Percentiles rank a stretch among this genome's conserved stretches.
Conservation (phyloP, 75 land plant species). For the Pinus tabuliformis region DNA sequence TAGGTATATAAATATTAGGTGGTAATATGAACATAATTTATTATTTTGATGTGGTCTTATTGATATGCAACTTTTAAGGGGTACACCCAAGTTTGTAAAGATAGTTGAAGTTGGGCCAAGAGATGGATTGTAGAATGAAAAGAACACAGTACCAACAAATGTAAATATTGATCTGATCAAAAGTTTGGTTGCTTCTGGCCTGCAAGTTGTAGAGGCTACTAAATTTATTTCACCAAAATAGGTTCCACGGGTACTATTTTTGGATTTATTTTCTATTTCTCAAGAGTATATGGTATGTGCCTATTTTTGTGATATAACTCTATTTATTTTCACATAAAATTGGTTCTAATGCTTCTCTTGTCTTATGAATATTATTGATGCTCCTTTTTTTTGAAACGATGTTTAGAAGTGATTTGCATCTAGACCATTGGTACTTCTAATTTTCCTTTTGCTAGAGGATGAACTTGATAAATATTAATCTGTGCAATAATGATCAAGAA, state of each 20-base stretch:
- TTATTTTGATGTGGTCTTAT: not conserved
- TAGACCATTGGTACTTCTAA: not conserved
- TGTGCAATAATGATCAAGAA: not conserved
- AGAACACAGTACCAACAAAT: slow-evolving; percentile 68
- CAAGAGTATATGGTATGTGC: not conserved
- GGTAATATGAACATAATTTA: not conserved
- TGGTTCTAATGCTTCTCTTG: not conserved
- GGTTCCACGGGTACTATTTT: slow-evolving; percentile 87
- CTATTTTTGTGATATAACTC: not conserved
- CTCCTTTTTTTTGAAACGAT: slow-evolving; percentile 4
- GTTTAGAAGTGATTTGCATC: not conserved
- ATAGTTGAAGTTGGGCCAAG: slow-evolving; percentile 97
- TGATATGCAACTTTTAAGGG: slow-evolving; percentile 51
- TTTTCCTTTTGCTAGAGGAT: not conserved
- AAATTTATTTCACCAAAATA: slow-evolving; percentile 98
- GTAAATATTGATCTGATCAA: slow-evolving; percentile 87
- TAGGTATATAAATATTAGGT: not conserved
- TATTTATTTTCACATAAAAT: not conserved
- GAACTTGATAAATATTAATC: not conserved
- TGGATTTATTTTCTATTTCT: not conserved
- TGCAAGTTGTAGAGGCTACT: slow-evolving; percentile 92
- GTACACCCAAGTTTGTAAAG: slow-evolving; percentile 82
- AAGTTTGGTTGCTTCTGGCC: slow-evolving; percentile 62
- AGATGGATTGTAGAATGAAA: slow-evolving; percentile 98
- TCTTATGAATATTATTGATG: not conserved